Percentiles rank a stretch among this genome's conserved stretches.
Evolutionary conservation across 129 eudicot genomes (phyloP).

Genomic region (Ambrosia trifida): DNA sequence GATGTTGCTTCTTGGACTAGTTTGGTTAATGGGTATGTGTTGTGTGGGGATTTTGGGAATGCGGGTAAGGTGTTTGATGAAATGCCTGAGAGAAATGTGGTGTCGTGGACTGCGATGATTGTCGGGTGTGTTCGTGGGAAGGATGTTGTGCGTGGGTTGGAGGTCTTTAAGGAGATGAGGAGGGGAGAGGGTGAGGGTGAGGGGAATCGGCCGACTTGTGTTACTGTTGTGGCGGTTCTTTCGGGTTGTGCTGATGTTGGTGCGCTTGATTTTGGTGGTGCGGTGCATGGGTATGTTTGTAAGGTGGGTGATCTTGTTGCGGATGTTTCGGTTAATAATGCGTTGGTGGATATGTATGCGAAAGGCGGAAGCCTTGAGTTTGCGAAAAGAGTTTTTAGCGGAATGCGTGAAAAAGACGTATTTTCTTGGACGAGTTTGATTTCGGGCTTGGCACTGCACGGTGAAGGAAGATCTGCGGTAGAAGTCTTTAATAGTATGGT

Average conservation of each 20-base stretch:
- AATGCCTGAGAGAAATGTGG: conserved; percentile 56
- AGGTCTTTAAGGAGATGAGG: conserved; percentile 49
- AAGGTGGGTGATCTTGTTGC: conserved; percentile 40
- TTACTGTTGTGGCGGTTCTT: conserved; percentile 59
- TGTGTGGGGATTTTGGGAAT: conserved; percentile 44
- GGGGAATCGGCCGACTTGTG: conserved; percentile 34
- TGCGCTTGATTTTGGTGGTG: conserved; percentile 64
- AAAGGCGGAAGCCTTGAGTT: conserved; percentile 54
- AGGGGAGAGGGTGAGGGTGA: conserved; percentile 15
- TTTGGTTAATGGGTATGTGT: conserved; percentile 52
- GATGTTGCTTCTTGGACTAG: conserved; percentile 74
- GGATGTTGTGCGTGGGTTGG: conserved; percentile 41
- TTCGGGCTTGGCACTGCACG: conserved; percentile 60
- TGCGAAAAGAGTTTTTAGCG: conserved; percentile 38
- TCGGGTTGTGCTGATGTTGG: conserved; percentile 81
- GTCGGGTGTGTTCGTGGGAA: conserved; percentile 54
- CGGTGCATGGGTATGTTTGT: conserved; percentile 47
- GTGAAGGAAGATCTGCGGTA: conserved; percentile 54
- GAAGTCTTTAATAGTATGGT: conserved; percentile 46
- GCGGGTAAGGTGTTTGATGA: conserved; percentile 52
- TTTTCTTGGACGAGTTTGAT: conserved; percentile 68
- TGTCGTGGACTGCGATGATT: conserved; percentile 76
- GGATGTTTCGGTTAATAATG: conserved; percentile 60
- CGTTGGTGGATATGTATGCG: conserved; percentile 58
- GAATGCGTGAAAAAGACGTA: conserved; percentile 49